Percentiles rank a stretch among this genome's conserved stretches.
These are phyloP conservation scores for Solanum hybrid DNA, from an alignment of 305 asterid genomes.

Conservation along the genomic window DNA sequence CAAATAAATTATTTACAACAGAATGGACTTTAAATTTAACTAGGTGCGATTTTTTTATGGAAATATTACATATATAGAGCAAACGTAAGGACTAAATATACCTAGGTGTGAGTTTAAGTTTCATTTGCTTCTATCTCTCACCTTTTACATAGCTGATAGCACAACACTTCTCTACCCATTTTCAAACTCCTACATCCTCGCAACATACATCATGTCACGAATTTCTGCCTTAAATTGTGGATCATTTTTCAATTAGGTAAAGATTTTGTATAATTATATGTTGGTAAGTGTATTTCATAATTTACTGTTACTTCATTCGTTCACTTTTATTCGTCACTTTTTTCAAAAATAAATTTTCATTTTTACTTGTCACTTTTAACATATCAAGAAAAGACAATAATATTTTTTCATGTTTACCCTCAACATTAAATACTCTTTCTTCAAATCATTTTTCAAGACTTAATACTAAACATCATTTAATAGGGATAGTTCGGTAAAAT, in stretches of 20 bases:
- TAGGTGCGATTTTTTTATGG: no score
- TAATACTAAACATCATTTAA: no score
- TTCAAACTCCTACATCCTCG: background rate
- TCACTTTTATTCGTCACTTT: no score
- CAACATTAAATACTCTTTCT: no score
- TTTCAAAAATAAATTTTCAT: no score
- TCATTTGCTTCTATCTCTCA: background rate
- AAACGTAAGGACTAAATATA: no score
- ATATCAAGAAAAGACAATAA: background rate
- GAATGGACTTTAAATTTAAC: no score
- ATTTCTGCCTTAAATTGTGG: background rate
- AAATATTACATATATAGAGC: no score
- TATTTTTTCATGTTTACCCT: background rate
- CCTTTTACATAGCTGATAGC: background rate
- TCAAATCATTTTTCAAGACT: background rate
- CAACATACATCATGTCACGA: background rate
- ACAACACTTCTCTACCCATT: background rate
- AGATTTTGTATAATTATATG: background rate
- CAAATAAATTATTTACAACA: no score
- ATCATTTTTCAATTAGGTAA: background rate
- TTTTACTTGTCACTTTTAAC: background rate
- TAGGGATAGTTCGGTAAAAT: background rate
- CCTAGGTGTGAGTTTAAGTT: background rate
- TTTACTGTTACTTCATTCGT: background rate
- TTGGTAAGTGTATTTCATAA: background rate